These are phyloP conservation scores for Stylonectria norvegica DNA, from an alignment of 2,329 filamentous ascomycete species.

Conservation along the genomic window DNA sequence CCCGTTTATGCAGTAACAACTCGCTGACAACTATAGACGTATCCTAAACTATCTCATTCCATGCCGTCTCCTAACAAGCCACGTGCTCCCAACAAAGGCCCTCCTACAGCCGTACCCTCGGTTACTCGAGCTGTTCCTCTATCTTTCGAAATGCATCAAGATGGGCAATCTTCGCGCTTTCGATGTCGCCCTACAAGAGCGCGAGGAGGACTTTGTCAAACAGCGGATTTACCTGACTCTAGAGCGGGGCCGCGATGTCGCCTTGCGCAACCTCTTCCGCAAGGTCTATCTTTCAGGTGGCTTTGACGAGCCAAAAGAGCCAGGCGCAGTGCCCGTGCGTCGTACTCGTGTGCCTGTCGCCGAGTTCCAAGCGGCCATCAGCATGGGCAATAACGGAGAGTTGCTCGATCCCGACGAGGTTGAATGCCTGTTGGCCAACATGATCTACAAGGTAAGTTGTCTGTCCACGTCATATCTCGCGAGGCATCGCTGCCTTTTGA, in stretches of 20 bases:
- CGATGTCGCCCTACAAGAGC: slow-evolving; percentile 72
- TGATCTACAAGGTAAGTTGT: slow-evolving; percentile 87
- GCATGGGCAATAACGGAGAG: slow-evolving; percentile 64
- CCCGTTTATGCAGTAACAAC: background rate
- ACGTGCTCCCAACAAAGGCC: slow-evolving; percentile 70
- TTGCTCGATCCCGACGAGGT: slow-evolving; percentile 84
- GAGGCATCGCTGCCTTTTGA: slow-evolving; percentile 9
- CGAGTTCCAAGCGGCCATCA: slow-evolving; percentile 83
- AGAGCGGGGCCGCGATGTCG: slow-evolving; percentile 87
- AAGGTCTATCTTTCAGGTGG: slow-evolving; percentile 87
- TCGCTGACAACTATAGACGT: slow-evolving; percentile 51
- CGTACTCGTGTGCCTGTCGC: slow-evolving; percentile 76
- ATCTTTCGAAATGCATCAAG: slow-evolving; percentile 75
- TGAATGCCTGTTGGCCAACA: slow-evolving; percentile 89
- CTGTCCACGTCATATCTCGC: slow-evolving; percentile 3
- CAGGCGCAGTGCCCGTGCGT: slow-evolving; percentile 55
- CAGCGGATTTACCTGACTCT: slow-evolving; percentile 91
- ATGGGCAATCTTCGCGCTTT: slow-evolving; percentile 79
- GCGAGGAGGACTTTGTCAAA: slow-evolving; percentile 91
- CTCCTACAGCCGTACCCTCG: slow-evolving; percentile 73
- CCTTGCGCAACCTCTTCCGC: slow-evolving; percentile 83
- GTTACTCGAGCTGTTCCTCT: slow-evolving; percentile 74
- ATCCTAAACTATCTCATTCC: slow-evolving; percentile 95
- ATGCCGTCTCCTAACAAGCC: slow-evolving; percentile 83
- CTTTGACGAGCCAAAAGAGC: slow-evolving; percentile 72